These are phyloP conservation scores for Gentiana macrophylla DNA, from an alignment of 257 asterid species.

Conservation along the genomic window DNA sequence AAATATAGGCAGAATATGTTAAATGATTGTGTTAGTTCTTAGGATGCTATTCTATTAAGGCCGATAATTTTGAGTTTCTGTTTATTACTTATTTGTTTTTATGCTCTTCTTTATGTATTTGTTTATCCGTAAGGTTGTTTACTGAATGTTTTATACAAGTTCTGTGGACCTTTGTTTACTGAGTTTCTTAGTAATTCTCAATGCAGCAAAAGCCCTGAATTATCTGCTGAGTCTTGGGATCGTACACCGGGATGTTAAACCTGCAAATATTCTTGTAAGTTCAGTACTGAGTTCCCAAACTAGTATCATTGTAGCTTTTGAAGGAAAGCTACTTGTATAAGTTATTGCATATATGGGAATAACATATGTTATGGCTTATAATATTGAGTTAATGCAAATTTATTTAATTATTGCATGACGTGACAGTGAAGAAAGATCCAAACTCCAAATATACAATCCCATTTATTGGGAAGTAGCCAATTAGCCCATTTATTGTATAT, in stretches of 20 bases:
- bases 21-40: no score
- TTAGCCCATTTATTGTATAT: background rate
- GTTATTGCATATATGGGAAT: background rate
- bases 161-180: conserved; percentile 2
- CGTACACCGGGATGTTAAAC: conserved; percentile 97
- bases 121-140: background rate
- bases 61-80: no score
- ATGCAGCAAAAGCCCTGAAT: conserved; percentile 79
- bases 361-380: no score
- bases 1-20: no score
- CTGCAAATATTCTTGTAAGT: conserved; percentile 94
- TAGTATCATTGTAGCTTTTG: background rate
- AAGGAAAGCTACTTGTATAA: background rate
- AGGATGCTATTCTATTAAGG: no score
- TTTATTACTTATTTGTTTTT: no score
- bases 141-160: background rate
- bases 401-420: no score
- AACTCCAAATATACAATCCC: background rate
- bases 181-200: conserved; percentile 22
- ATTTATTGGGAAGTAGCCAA: background rate
- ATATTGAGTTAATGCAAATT: no score
- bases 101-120: no score
- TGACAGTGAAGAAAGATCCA: no score
- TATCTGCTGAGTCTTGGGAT: conserved; percentile 89
- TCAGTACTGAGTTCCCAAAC: conserved; percentile 14